A percentile compares a stretch with the other conserved stretches of the same genome.
phyloP scores from a whole-genome alignment of 495 filamentous ascomycete genomes.

The Penicillium macrosclerotiorum region DNA sequence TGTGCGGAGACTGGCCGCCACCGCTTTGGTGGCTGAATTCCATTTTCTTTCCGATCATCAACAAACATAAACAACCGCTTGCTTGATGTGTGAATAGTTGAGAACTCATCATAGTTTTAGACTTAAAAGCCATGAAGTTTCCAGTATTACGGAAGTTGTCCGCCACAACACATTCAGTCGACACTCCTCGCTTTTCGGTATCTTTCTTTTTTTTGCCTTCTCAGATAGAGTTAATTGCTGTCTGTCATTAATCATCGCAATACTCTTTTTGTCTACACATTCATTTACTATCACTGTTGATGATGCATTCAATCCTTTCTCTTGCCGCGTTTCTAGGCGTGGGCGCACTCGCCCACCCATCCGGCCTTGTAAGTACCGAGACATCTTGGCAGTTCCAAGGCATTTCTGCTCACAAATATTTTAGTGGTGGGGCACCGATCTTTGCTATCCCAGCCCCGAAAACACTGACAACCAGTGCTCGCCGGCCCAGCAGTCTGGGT shows the following conservation, averaged over 20 bases:
- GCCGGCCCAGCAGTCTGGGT: conserved; percentile 61
- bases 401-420: conserved; percentile 1
- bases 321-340: conserved; percentile 25
- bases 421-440: conserved; percentile 56
- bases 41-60: no score
- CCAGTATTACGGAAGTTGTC: no score
- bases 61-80: no score
- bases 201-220: conserved; percentile 2
- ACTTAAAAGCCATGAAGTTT: no score
- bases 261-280: conserved; percentile 1
- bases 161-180: conserved; percentile 12
- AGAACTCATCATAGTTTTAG: no score
- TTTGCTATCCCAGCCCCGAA: conserved; percentile 63
- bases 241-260: conserved; percentile 19
- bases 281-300: conserved; percentile 8
- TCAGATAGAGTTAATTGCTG: conserved; percentile 9
- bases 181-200: conserved; percentile 12
- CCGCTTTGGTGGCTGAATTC: no score
- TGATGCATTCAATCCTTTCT: conserved; percentile 24
- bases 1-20: no score
- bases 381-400: not conserved
- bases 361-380: conserved; percentile 26
- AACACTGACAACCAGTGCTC: conserved; percentile 80
- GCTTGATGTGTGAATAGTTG: no score
- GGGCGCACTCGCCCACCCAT: conserved; percentile 30